A percentile compares a stretch with the other conserved stretches of the same genome.
Conservation (phyloP, 1,284 basidiomycete species). For the Coniferiporia weirii region DNA sequence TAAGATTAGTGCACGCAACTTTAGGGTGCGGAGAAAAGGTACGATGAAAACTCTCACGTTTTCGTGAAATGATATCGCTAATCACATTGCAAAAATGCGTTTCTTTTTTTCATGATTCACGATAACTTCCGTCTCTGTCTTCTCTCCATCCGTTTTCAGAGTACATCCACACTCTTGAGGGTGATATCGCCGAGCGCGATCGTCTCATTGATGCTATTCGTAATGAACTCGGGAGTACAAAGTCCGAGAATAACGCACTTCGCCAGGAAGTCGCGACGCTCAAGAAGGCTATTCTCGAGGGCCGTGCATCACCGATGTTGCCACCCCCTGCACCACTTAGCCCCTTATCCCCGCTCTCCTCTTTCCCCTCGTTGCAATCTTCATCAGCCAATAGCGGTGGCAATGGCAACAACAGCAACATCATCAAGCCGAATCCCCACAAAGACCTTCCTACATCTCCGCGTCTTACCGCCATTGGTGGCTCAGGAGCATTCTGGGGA, state of each 20-base stretch:
- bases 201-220: slow-evolving; percentile 84
- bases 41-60: slow-evolving; percentile 17
- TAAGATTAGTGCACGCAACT: slow-evolving; percentile 95
- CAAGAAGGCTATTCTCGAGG: slow-evolving; percentile 74
- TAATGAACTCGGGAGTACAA: slow-evolving; percentile 74
- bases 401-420: slow-evolving; percentile 21
- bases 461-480: slow-evolving; percentile 37
- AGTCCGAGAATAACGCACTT: slow-evolving; percentile 80
- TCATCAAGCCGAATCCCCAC: slow-evolving; percentile 70
- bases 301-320: slow-evolving; percentile 37
- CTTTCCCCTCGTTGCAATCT: slow-evolving; percentile 25
- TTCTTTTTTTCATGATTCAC: background rate
- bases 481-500: slow-evolving; percentile 63
- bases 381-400: slow-evolving; percentile 1
- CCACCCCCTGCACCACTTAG: slow-evolving; percentile 44
- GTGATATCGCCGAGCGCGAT: slow-evolving; percentile 91
- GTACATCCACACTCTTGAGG: slow-evolving; percentile 91
- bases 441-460: slow-evolving; percentile 77
- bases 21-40: slow-evolving; percentile 91
- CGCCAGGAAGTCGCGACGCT: slow-evolving; percentile 80
- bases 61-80: no score
- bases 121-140: no score
- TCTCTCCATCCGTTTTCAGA: slow-evolving; percentile 39
- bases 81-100: slow-evolving; percentile 16
- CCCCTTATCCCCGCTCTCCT: slow-evolving; percentile 30